Evolutionary conservation across 495 filamentous ascomycete genomes (phyloP).

Genomic region (Xylaria flabelliformis): DNA sequence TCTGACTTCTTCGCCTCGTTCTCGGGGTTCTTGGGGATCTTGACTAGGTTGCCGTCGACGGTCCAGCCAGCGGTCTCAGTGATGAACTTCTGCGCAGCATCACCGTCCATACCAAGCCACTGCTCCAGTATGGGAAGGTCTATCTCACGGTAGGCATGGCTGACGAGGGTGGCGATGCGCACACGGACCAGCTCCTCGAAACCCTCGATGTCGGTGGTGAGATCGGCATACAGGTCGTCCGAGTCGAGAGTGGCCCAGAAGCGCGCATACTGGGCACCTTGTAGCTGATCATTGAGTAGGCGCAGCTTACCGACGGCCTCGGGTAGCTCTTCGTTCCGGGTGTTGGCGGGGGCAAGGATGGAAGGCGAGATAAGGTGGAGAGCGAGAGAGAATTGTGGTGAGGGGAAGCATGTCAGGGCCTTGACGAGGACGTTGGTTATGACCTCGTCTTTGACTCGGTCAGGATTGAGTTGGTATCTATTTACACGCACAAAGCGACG

Average conservation of each 20-base stretch:
- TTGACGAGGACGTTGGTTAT: conserved; percentile 99
- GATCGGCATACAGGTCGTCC: conserved; percentile 95
- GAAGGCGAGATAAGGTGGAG: conserved; percentile 81
- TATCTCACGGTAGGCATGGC: conserved; percentile 87
- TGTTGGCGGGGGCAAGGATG: conserved; percentile 46
- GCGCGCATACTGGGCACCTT: conserved; percentile 79
- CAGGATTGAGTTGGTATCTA: conserved; percentile 99
- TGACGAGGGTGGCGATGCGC: conserved; percentile 86
- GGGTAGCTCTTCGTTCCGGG: conserved; percentile 62
- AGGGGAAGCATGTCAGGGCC: conserved; percentile 95
- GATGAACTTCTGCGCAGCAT: conserved; percentile 79
- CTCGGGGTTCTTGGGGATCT: conserved; percentile 91
- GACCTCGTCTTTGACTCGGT: conserved; percentile 94
- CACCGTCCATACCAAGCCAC: conserved; percentile 82
- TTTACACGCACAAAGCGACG: conserved; percentile 20
- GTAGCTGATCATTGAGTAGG: conserved; percentile 81
- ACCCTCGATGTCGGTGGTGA: conserved; percentile 90
- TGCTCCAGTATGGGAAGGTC: conserved; percentile 75
- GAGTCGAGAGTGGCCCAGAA: conserved; percentile 95
- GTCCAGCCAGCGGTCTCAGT: conserved; percentile 87
- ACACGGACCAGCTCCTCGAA: conserved; percentile 97
- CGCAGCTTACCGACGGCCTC: conserved; percentile 92
- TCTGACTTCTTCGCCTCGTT: conserved; percentile 98
- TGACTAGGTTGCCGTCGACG: conserved; percentile 60
- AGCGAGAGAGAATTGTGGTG: conserved; percentile 91